These are phyloP conservation scores for Fraxinus baroniana DNA, from an alignment of 305 asterid species.

Conservation along the genomic window DNA sequence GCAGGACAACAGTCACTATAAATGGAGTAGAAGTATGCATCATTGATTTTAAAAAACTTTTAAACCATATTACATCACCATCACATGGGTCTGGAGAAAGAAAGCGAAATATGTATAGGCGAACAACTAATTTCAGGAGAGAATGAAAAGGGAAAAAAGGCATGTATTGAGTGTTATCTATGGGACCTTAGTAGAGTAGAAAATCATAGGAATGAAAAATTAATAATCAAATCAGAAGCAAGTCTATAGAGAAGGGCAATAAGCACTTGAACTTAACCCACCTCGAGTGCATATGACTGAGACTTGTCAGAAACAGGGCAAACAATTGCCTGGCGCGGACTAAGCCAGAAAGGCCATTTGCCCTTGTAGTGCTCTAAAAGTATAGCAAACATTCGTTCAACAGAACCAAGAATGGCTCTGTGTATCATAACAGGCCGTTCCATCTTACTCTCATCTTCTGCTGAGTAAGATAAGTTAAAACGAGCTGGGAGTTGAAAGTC, in stretches of 20 bases:
- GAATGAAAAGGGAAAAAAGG: not conserved
- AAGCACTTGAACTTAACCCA: conserved; percentile 27
- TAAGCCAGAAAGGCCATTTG: conserved; percentile 96
- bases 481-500: conserved; percentile 97
- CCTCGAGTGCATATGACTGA: conserved; percentile 68
- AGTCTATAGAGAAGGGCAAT: not conserved
- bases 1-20: not conserved
- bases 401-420: conserved; percentile 87
- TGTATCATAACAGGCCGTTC: conserved; percentile 99
- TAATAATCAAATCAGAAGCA: not conserved
- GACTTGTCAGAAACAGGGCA: conserved; percentile 96
- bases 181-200: not conserved
- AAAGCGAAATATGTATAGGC: not conserved
- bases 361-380: conserved; percentile 88
- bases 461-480: conserved; percentile 82
- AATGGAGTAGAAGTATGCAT: not conserved
- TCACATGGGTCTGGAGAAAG: not conserved
- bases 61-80: not conserved
- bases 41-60: not conserved
- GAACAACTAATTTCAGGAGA: not conserved
- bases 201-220: not conserved
- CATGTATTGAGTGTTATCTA: not conserved
- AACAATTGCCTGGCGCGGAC: conserved; percentile 88
- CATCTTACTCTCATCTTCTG: conserved; percentile 88
- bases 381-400: conserved; percentile 91